These are phyloP conservation scores for Botrytis cinerea DNA, from an alignment of 2,329 filamentous ascomycete genomes.

Conservation along the genomic window DNA sequence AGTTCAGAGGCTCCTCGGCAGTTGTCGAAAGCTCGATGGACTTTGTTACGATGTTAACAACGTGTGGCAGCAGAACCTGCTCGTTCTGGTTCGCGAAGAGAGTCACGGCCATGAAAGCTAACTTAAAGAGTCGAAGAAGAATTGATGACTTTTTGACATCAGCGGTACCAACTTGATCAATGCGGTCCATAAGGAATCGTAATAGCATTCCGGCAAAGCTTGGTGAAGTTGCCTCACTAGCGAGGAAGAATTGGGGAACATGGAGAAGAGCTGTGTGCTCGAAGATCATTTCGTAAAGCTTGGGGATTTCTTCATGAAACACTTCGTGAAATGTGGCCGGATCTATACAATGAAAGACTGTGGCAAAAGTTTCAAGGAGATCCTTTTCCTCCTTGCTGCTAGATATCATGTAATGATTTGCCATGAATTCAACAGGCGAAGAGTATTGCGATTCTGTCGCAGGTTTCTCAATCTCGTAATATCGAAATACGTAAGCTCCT, in stretches of 20 bases:
- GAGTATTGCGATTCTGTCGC: slow-evolving; percentile 70
- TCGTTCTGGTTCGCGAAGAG: slow-evolving; percentile 95
- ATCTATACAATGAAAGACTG: slow-evolving; percentile 97
- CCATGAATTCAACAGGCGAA: slow-evolving; percentile 87
- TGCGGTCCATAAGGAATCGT: slow-evolving; percentile 94
- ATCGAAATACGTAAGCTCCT: slow-evolving; percentile 92
- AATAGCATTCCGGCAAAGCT: slow-evolving; percentile 98
- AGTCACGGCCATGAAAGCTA: slow-evolving; percentile 99
- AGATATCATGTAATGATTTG: slow-evolving; percentile 91
- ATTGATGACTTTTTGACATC: slow-evolving; percentile 94
- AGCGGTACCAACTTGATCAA: slow-evolving; percentile 89
- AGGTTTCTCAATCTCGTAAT: slow-evolving; percentile 88
- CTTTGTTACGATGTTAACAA: slow-evolving; percentile 95
- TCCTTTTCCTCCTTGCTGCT: slow-evolving; percentile 97
- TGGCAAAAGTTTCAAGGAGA: slow-evolving; percentile 93
- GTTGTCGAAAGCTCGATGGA: slow-evolving; percentile 95
- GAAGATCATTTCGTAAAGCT: slow-evolving; percentile 96
- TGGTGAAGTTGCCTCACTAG: slow-evolving; percentile 96
- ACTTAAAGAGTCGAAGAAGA: slow-evolving; percentile 88
- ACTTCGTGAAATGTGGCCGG: slow-evolving; percentile 98
- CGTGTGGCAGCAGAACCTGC: slow-evolving; percentile 89
- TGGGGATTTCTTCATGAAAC: slow-evolving; percentile 95
- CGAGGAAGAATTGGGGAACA: slow-evolving; percentile 95
- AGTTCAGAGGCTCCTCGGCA: slow-evolving; percentile 97
- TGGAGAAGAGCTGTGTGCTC: slow-evolving; percentile 93